These are phyloP conservation scores for Quercus phellos DNA, from an alignment of 331 rosid species.

Conservation along the genomic window DNA sequence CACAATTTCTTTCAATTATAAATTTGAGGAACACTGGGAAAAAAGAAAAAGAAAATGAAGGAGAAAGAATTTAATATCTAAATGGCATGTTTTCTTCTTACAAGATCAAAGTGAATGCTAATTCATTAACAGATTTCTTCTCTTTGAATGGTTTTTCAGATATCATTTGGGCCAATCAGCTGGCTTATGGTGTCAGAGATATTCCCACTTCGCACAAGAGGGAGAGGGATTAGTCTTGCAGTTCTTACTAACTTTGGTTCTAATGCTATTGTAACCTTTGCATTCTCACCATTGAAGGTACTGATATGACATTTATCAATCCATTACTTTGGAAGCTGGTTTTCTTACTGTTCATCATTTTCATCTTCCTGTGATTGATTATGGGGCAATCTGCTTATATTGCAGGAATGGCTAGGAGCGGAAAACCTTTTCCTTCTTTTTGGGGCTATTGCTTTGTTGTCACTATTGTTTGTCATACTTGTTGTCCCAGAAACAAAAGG, in stretches of 20 bases:
- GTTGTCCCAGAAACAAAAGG: constrained; percentile 92
- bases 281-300: constrained; percentile 85
- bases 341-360: not conserved
- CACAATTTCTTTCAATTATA: not conserved
- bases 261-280: constrained; percentile 83
- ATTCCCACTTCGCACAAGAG: constrained; percentile 89
- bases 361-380: constrained; percentile 2
- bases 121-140: not conserved
- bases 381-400: constrained; percentile 14
- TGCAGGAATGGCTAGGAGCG: constrained; percentile 89
- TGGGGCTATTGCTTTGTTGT: constrained; percentile 64
- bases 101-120: constrained; percentile 15
- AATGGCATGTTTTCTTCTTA: constrained; percentile 8
- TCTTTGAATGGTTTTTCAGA: constrained; percentile 46
- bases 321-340: not conserved
- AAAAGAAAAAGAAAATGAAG: not conserved
- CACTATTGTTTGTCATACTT: constrained; percentile 61
- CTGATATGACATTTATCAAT: not conserved
- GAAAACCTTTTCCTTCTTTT: constrained; percentile 91
- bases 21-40: not conserved
- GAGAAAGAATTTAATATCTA: not conserved
- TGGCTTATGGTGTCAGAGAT: constrained; percentile 97
- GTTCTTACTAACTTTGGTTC: constrained; percentile 92
- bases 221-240: constrained; percentile 91
- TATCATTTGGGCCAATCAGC: constrained; percentile 98